Base-by-base conservation (phyloP, 73 alveolate species). In the Uronychia binucleata region DNA sequence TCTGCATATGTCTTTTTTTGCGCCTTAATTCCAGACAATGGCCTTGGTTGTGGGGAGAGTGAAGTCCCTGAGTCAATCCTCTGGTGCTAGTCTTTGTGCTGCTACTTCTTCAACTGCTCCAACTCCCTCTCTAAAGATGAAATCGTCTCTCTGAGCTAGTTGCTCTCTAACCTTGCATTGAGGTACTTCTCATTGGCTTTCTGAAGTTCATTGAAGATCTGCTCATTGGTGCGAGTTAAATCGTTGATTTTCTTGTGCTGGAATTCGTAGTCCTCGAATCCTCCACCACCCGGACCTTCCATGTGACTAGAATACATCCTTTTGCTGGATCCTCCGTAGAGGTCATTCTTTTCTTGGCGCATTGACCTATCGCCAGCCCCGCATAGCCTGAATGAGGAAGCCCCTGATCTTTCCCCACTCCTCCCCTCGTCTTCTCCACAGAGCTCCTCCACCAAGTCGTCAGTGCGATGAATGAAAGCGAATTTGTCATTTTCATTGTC, bases 121-220 rank as follows among this genome's bases (percentile, higher is more conserved):
- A 89, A 77, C 0, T 74, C 83, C 19, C 29, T 78, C 32, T 59
- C 32, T 1, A 90, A 81, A 80, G 59, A 35, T 28, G 85, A 35
- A 58, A 83, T 80, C 75, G 84, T 87, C 32, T 90, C 95, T 87
- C 78, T 85, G 27, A 90, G 87, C 59, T 85, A 74, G 30, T 79
- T 90, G 46, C 78, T 79, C 57, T 90, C 95, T 0, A 90, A 80
- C 46, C 90, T 31, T 34, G 33, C 76, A 67, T 85, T 90, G 0
- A 90, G 79, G 77, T 79, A 84, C 46, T 90, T 90, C 29, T 90
- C 95, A 90, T 84, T 90, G 31, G 95, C 92, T 74, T 57, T 75
- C 57, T 91, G 84, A 26, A 90, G 90, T 31, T 90, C 95, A 31
- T 85, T 29, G 14, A 84, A 74, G 27, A 90, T 58, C 35, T 85